Evolutionary conservation across 2,329 filamentous ascomycete genomes (phyloP).

Genomic region (Curvularia spicifera): DNA sequence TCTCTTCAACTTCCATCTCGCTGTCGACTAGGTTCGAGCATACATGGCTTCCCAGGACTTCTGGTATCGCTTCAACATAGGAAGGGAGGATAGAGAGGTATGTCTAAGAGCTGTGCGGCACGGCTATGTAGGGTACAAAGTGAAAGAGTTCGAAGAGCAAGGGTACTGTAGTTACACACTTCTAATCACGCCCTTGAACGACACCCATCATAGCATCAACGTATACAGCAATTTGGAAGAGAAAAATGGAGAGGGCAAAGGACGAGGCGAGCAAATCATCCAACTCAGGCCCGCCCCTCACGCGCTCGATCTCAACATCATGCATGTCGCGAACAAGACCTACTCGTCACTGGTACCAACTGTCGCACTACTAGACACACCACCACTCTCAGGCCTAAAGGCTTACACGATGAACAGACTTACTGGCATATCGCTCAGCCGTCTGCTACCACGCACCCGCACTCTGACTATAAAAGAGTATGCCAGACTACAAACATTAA

Average conservation of each 20-base stretch:
- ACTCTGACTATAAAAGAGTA: constrained; percentile 3
- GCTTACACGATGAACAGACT: constrained; percentile 40
- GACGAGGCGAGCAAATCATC: constrained; percentile 22
- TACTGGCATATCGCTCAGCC: constrained; percentile 32
- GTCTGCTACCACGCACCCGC: constrained; percentile 14
- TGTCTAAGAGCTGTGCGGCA: constrained; percentile 9
- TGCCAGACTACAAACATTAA: constrained; percentile 28
- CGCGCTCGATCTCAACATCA: constrained; percentile 29
- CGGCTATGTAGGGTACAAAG: constrained; percentile 6
- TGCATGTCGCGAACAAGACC: constrained; percentile 23
- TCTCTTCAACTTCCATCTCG: background rate
- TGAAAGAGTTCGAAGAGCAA: constrained; percentile 18
- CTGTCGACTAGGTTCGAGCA: background rate
- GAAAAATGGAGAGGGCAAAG: background rate
- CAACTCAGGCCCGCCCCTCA: constrained; percentile 39
- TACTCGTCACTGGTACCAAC: constrained; percentile 37
- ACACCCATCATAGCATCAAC: background rate
- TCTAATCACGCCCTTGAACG: constrained; percentile 2
- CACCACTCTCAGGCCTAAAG: constrained; percentile 20
- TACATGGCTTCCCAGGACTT: constrained; percentile 1
- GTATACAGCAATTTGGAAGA: background rate
- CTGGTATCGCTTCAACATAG: constrained; percentile 9
- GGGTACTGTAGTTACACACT: constrained; percentile 23
- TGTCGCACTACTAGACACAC: constrained; percentile 13
- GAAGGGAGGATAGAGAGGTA: background rate